Evolutionary conservation across 2,329 filamentous ascomycete genomes (phyloP).

Genomic region (Trichoderma sp.): DNA sequence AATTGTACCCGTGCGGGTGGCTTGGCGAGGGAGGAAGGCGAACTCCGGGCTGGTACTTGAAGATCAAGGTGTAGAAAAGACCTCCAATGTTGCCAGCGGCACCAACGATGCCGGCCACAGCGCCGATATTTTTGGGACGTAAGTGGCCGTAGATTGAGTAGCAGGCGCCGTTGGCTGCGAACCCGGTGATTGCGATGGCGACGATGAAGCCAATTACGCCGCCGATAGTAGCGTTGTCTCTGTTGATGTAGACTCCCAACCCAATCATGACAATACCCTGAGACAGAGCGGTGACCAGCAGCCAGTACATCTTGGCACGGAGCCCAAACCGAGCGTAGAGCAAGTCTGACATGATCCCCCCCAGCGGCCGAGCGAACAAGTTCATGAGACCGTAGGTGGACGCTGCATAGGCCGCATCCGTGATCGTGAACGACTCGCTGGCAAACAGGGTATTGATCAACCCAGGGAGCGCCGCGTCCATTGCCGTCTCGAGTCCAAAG

Average conservation of each 20-base stretch:
- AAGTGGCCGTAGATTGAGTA: conserved; percentile 87
- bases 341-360: conserved; percentile 59
- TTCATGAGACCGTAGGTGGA: conserved; percentile 75
- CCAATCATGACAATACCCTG: conserved; percentile 63
- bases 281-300: conserved; percentile 56
- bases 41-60: conserved; percentile 43
- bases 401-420: conserved; percentile 56
- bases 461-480: conserved; percentile 61
- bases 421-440: conserved; percentile 57
- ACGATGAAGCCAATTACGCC: conserved; percentile 78
- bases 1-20: neutral
- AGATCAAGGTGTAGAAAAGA: conserved; percentile 79
- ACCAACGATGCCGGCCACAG: conserved; percentile 75
- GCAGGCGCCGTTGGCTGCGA: conserved; percentile 83
- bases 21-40: neutral
- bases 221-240: conserved; percentile 60
- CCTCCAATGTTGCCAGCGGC: conserved; percentile 83
- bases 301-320: conserved; percentile 52
- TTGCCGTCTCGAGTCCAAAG: conserved; percentile 64
- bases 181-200: conserved; percentile 78
- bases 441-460: conserved; percentile 63
- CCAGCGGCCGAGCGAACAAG: conserved; percentile 65
- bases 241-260: conserved; percentile 53
- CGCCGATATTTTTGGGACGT: conserved; percentile 77
- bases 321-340: conserved; percentile 48